A percentile compares a stretch with the other conserved stretches of the same genome.
Evolutionary conservation across 2,329 filamentous ascomycete genomes (phyloP).

Genomic region (Dothistroma septosporum): DNA sequence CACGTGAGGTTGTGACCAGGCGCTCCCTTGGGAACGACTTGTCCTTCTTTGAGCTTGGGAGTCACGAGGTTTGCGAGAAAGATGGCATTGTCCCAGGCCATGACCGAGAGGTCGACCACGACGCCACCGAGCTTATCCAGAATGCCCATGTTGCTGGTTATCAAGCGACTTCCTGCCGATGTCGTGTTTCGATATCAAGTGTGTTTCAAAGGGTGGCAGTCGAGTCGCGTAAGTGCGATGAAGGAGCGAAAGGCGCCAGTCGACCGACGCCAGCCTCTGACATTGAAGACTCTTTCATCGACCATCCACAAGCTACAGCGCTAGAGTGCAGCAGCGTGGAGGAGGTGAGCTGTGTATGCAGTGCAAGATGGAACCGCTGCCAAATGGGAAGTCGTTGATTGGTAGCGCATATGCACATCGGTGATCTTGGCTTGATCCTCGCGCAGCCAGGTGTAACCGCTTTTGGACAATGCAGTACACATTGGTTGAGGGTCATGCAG

Average conservation of each 20-base stretch:
- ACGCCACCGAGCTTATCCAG: slow-evolving; percentile 22
- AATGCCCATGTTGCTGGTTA: slow-evolving; percentile 19
- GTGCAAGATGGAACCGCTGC: neutral
- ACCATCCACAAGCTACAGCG: neutral
- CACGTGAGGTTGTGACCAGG: slow-evolving; percentile 37
- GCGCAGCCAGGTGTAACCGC: neutral
- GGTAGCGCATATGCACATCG: neutral
- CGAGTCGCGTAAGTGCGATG: neutral
- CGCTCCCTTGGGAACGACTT: slow-evolving; percentile 35
- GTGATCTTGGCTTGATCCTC: slow-evolving; percentile 2
- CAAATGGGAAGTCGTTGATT: slow-evolving; percentile 4
- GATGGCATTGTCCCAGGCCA: slow-evolving; percentile 39
- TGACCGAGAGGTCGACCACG: slow-evolving; percentile 37
- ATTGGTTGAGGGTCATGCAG: slow-evolving; percentile 1
- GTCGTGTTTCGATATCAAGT: neutral
- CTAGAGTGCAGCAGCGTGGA: neutral
- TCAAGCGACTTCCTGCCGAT: neutral
- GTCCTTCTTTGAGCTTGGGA: slow-evolving; percentile 35
- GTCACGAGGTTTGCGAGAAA: slow-evolving; percentile 39
- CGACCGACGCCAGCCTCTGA: neutral
- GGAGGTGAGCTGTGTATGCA: slow-evolving; percentile 4
- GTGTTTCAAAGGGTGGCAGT: neutral
- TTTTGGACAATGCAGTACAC: neutral
- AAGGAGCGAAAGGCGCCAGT: neutral
- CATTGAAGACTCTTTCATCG: neutral